A percentile compares a stretch with the other conserved stretches of the same genome.
Evolutionary conservation across 768 basidiomycete genomes (phyloP).

Genomic region (Neoboletus magnificus): DNA sequence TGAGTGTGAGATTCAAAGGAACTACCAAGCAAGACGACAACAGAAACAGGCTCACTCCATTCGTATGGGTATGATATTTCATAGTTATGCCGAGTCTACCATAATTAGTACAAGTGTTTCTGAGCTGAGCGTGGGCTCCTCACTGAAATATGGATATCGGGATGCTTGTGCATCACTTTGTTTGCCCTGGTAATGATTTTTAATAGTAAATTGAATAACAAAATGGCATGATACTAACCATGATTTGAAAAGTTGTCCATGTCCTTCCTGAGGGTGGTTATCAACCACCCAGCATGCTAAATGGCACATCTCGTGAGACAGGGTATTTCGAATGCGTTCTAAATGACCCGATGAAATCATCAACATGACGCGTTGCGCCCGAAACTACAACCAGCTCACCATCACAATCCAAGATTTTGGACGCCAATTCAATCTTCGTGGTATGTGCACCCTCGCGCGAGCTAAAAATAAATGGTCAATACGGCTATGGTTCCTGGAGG

Average conservation of each 20-base stretch:
- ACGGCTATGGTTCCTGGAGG: neutral
- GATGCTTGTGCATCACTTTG: constrained; percentile 63
- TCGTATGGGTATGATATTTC: constrained; percentile 70
- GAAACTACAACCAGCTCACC: constrained; percentile 40
- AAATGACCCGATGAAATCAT: neutral
- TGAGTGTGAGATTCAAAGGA: constrained; percentile 3
- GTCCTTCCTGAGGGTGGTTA: constrained; percentile 62
- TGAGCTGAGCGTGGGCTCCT: constrained; percentile 13
- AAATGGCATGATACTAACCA: constrained; percentile 47
- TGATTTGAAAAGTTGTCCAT: constrained; percentile 67
- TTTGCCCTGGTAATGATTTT: constrained; percentile 44
- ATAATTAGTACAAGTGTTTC: neutral
- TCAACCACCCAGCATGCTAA: constrained; percentile 84
- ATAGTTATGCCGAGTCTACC: constrained; percentile 68
- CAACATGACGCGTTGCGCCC: neutral
- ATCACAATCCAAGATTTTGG: constrained; percentile 75
- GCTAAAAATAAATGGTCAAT: constrained; percentile 30
- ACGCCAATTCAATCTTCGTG: constrained; percentile 72
- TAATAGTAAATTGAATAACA: neutral
- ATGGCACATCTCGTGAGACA: constrained; percentile 93
- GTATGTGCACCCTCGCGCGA: constrained; percentile 56
- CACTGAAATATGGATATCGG: constrained; percentile 73
- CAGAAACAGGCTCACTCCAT: constrained; percentile 53
- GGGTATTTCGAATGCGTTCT: constrained; percentile 80
- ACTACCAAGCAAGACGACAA: neutral